Base-by-base conservation (phyloP, 352 stramenopile genomes). In the Lagenidium giganteum region DNA sequence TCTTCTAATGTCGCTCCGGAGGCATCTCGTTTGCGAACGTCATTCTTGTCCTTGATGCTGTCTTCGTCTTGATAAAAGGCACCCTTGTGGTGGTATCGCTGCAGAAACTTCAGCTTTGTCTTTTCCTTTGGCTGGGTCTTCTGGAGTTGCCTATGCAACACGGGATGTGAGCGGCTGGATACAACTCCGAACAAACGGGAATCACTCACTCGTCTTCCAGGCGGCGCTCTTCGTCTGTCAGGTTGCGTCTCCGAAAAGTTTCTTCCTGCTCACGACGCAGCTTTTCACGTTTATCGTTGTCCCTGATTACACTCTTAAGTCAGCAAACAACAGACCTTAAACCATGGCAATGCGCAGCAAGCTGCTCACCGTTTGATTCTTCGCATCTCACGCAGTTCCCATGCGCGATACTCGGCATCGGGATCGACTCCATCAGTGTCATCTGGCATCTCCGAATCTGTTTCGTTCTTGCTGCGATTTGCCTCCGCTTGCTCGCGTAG, bases 81-180 rank as follows among this genome's bases (percentile, higher is more conserved):
- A 30, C 96, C 96, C 56, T 98, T 97, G 70, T 99, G 96, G 65
- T 98, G 97, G 59, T 98, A 99, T 45, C 98, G 97, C 54, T 98
- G 96, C 70, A 98, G 82, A 64, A 98, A 98, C 49, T 94, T 96
- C 40, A 84, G 83, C 61, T 96, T 96, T 31, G 58, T 64, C 57
- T 93, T 93, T 34, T 87, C 73, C 42, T 87, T 86, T 1, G 75
- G 72, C 39, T 77, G 58, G 30, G 87, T 87, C 28, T 82, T 83
- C 56, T 83, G 85, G n/a, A 87, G 68, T 51, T 91, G 92, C 22
- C 82, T 90, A 39, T 25, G 44, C 22, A 28, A 20, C 2, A 36
- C 37, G 36, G 18, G 8, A 32, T 31, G 22, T 21, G 12, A 25
- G 17, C 27, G 13, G 20, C 9, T 32, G 14, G 14, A 32, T 14